Conservation (phyloP, 371 early-diverging fungal genomes). For the Mortierella sp. region DNA sequence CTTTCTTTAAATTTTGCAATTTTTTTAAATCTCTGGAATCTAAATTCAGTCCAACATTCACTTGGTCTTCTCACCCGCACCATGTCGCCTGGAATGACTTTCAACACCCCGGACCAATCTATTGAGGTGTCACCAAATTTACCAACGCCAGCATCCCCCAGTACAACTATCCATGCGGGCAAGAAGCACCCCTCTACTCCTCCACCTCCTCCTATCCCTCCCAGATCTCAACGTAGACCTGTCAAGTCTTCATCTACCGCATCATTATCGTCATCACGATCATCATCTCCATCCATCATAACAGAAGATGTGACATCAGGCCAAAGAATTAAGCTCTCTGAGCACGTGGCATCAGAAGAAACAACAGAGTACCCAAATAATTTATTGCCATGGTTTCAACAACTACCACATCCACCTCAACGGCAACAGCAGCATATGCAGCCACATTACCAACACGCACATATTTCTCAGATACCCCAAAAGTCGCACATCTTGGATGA, state of each 20-base stretch:
- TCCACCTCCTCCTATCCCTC: conserved; percentile 25
- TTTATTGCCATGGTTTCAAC: neutral
- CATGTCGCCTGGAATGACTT: neutral
- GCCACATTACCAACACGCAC: neutral
- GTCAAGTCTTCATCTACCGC: neutral
- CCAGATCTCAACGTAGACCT: conserved; percentile 22
- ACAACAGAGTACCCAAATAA: neutral
- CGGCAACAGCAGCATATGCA: conserved; percentile 3
- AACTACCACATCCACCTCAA: neutral
- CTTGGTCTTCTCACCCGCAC: no score
- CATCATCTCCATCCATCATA: neutral
- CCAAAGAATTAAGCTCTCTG: conserved; percentile 1
- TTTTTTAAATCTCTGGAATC: no score
- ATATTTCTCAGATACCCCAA: neutral
- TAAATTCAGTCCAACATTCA: no score
- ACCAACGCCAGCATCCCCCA: neutral
- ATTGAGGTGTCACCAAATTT: neutral
- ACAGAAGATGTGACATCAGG: no score
- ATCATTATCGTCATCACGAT: neutral
- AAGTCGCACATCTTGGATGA: conserved; percentile 20
- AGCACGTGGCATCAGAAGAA: neutral
- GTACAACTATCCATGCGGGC: conserved; percentile 17
- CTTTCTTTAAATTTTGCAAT: no score
- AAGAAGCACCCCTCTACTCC: conserved; percentile 38
- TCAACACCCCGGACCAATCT: neutral